Evolutionary conservation across 2,329 filamentous ascomycete genomes (phyloP).

Genomic region (Diaporthe aspalathi): DNA sequence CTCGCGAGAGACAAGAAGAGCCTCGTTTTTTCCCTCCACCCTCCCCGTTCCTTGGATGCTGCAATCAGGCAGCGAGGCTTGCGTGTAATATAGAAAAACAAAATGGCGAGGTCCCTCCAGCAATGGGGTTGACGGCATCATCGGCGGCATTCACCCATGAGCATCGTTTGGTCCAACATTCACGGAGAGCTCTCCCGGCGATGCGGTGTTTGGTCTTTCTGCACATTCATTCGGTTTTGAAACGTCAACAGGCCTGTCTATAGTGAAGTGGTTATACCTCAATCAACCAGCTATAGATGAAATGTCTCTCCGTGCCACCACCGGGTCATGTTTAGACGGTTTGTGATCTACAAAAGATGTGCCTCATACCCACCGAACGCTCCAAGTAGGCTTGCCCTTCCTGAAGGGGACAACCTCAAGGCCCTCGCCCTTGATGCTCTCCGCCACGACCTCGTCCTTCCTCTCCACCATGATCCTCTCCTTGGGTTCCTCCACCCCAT

Average conservation of each 20-base stretch:
- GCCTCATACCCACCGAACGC: constrained; percentile 47
- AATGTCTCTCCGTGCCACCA: neutral
- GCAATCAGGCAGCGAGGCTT: neutral
- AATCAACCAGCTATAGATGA: constrained; percentile 30
- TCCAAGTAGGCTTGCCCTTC: constrained; percentile 70
- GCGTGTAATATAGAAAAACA: constrained; percentile 22
- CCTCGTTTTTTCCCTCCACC: neutral
- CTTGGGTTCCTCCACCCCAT: constrained; percentile 62
- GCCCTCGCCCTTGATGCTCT: constrained; percentile 64
- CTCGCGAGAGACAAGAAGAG: neutral
- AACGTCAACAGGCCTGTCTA: constrained; percentile 12
- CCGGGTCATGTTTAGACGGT: neutral
- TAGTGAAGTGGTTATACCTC: constrained; percentile 21
- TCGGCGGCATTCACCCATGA: constrained; percentile 5
- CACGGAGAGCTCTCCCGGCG: neutral
- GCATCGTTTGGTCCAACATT: constrained; percentile 9
- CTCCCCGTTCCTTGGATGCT: neutral
- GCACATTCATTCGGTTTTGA: neutral
- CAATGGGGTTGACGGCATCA: constrained; percentile 14
- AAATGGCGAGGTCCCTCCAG: constrained; percentile 11
- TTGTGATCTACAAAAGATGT: neutral
- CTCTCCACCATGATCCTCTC: constrained; percentile 68
- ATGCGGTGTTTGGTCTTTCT: constrained; percentile 6
- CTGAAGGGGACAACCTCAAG: constrained; percentile 75
- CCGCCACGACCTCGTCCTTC: constrained; percentile 64